Evolutionary conservation across 768 basidiomycete species (phyloP).

Genomic region (Macrocybe gigantea): DNA sequence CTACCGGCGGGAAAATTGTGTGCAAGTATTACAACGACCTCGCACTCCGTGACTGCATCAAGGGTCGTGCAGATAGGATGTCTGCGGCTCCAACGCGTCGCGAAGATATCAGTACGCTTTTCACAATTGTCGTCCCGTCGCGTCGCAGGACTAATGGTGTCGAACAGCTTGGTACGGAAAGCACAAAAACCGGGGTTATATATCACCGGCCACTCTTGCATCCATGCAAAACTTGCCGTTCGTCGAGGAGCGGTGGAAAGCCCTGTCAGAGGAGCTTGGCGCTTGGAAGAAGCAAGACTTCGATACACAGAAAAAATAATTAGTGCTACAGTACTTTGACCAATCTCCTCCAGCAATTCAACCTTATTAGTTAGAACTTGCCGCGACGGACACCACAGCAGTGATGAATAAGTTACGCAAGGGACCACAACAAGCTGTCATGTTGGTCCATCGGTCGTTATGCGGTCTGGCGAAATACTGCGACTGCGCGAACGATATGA

Average conservation of each 20-base stretch:
- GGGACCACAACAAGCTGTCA: conserved; percentile 7
- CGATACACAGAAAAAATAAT: conserved; percentile 34
- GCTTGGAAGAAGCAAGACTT: conserved; percentile 45
- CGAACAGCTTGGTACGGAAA: conserved; percentile 71
- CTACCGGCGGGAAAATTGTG: conserved; percentile 73
- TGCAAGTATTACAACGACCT: conserved; percentile 91
- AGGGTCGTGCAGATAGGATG: conserved; percentile 62
- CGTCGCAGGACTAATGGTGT: not conserved
- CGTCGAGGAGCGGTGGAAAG: conserved; percentile 66
- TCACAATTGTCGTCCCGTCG: not conserved
- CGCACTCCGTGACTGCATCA: conserved; percentile 73
- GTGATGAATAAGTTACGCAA: too few species aligned
- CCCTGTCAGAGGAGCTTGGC: conserved; percentile 55
- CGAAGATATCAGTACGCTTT: conserved; percentile 69
- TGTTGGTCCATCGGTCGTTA: conserved; percentile 31
- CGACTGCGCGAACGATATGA: conserved; percentile 49
- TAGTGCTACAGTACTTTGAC: too few species aligned
- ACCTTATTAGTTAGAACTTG: conserved; percentile 1
- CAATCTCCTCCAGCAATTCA: conserved; percentile 8
- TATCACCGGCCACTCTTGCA: conserved; percentile 54
- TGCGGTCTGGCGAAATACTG: conserved; percentile 53
- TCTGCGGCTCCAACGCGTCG: conserved; percentile 82
- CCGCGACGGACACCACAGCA: too few species aligned
- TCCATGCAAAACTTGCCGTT: conserved; percentile 47
- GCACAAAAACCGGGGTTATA: conserved; percentile 68